A percentile compares a stretch with the other conserved stretches of the same genome.
Evolutionary conservation across 257 asterid species (phyloP).

Genomic region (Verbascum thapsus): DNA sequence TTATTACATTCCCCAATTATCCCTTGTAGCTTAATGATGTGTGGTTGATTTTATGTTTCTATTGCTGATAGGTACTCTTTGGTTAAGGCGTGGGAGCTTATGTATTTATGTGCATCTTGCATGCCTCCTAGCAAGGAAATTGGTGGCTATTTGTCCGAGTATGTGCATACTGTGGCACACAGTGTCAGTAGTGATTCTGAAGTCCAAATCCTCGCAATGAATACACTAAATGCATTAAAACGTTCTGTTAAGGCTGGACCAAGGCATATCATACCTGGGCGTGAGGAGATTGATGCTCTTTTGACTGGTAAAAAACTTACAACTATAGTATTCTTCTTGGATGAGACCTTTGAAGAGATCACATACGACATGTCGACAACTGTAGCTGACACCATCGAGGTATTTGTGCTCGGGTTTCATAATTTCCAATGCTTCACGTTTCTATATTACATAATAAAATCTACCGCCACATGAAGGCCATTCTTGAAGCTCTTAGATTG

Average conservation of each 20-base stretch:
- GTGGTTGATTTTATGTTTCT: slow-evolving; percentile 25
- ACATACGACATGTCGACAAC: slow-evolving; percentile 97
- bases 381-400: slow-evolving; percentile 97
- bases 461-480: slow-evolving; percentile 1
- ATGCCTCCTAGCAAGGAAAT: slow-evolving; percentile 99
- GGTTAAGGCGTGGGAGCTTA: slow-evolving; percentile 93
- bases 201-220: slow-evolving; percentile 79
- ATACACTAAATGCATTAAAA: slow-evolving; percentile 82
- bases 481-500: slow-evolving; percentile 13
- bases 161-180: slow-evolving; percentile 76
- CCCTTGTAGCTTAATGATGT: slow-evolving; percentile 27
- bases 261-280: slow-evolving; percentile 82
- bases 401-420: slow-evolving; percentile 36
- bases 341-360: slow-evolving; percentile 97
- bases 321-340: slow-evolving; percentile 93
- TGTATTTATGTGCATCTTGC: slow-evolving; percentile 94
- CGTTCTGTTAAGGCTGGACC: slow-evolving; percentile 96
- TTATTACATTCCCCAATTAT: slow-evolving; percentile 1
- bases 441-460: not conserved
- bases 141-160: slow-evolving; percentile 87
- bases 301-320: slow-evolving; percentile 93
- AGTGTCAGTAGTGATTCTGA: slow-evolving; percentile 69
- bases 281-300: slow-evolving; percentile 95
- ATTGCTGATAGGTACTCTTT: slow-evolving; percentile 54
- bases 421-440: not conserved